Evolutionary conservation across 139 green algal genomes (phyloP).

Genomic region (Coccomyxa sp.): DNA sequence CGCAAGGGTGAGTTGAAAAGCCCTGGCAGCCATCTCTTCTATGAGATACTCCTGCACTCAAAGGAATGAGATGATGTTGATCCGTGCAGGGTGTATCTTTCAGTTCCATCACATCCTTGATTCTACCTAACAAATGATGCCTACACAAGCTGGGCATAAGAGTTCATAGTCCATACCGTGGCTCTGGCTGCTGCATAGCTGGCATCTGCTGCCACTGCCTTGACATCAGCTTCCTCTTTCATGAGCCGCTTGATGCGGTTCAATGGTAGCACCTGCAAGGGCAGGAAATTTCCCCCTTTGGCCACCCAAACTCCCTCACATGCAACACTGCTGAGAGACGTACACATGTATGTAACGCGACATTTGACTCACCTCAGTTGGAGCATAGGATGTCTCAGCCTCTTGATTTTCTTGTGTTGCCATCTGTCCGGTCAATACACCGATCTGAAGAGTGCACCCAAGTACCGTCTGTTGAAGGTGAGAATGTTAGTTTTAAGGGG

Average conservation of each 20-base stretch:
- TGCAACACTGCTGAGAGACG: no score
- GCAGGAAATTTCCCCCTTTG: neutral
- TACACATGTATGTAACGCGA: neutral
- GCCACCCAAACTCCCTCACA: no score
- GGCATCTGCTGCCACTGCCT: slow-evolving; percentile 16
- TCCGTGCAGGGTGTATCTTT: neutral
- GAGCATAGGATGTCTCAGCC: neutral
- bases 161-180: neutral
- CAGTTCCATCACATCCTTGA: neutral
- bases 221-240: slow-evolving; percentile 21
- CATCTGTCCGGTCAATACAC: neutral
- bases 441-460: neutral
- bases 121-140: neutral
- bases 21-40: slow-evolving; percentile 10
- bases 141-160: neutral
- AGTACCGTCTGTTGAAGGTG: no score
- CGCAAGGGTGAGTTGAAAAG: slow-evolving; percentile 1
- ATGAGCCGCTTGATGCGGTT: slow-evolving; percentile 18
- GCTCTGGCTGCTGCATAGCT: slow-evolving; percentile 20
- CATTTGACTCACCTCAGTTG: neutral
- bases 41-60: slow-evolving; percentile 17
- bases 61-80: neutral
- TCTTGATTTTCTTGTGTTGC: neutral
- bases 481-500: no score
- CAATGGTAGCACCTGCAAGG: slow-evolving; percentile 9